These are phyloP conservation scores for Talaromyces adpressus DNA, from an alignment of 495 filamentous ascomycete genomes.

Conservation along the genomic window DNA sequence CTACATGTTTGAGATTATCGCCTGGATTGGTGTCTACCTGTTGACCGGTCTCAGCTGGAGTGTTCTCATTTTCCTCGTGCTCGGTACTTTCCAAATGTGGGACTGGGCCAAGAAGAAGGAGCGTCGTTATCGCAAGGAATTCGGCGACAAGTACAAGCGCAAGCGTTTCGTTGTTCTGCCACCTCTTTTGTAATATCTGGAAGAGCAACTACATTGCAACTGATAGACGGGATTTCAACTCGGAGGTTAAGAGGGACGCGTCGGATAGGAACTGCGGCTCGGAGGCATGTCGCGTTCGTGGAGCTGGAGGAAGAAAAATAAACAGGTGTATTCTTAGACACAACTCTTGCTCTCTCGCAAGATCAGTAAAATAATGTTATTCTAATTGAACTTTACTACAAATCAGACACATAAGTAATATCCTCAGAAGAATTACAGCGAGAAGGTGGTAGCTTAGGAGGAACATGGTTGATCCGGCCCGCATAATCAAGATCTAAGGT, in stretches of 20 bases:
- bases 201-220: neutral
- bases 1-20: slow-evolving; percentile 86
- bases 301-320: neutral
- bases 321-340: neutral
- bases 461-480: slow-evolving; percentile 8
- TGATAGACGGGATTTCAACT: neutral
- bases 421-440: neutral
- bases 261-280: neutral
- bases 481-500: too few relatives aligned
- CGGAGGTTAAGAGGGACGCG: neutral
- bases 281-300: neutral
- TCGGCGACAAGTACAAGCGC: slow-evolving; percentile 81
- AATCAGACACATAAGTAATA: neutral
- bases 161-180: slow-evolving; percentile 80
- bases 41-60: slow-evolving; percentile 69
- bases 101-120: slow-evolving; percentile 91
- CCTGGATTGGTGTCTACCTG: slow-evolving; percentile 73
- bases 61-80: slow-evolving; percentile 60
- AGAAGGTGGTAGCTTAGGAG: neutral
- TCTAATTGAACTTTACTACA: neutral
- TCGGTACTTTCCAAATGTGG: slow-evolving; percentile 69
- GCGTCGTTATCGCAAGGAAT: slow-evolving; percentile 78
- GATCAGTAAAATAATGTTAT: neutral
- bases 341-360: neutral
- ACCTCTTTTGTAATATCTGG: slow-evolving; percentile 1